Evolutionary conservation across 345 rosid genomes (phyloP).

Genomic region (Boechera divaricarpa): DNA sequence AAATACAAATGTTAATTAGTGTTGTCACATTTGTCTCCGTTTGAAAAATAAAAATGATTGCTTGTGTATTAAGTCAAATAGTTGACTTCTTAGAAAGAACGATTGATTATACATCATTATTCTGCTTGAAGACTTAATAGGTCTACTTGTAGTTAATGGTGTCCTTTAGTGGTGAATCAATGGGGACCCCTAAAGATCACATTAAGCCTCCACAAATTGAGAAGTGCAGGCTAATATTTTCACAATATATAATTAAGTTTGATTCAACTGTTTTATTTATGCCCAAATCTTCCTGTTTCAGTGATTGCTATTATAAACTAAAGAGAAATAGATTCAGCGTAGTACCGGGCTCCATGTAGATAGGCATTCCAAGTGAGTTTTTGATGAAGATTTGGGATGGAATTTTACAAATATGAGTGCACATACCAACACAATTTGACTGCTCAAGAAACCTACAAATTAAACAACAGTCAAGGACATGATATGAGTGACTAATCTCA

Average conservation of each 20-base stretch:
- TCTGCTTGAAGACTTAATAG: slow-evolving; percentile 43
- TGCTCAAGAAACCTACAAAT: slow-evolving; percentile 81
- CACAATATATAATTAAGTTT: slow-evolving; percentile 20
- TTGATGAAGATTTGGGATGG: slow-evolving; percentile 83
- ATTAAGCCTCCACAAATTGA: slow-evolving; percentile 58
- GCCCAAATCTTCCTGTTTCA: not conserved
- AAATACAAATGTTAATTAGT: slow-evolving; percentile 15
- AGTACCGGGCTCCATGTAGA: slow-evolving; percentile 90
- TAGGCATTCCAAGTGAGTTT: slow-evolving; percentile 79
- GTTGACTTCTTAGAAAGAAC: slow-evolving; percentile 27
- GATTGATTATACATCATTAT: slow-evolving; percentile 40
- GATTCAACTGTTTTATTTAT: slow-evolving; percentile 23
- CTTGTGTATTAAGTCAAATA: slow-evolving; percentile 30
- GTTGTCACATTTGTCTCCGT: slow-evolving; percentile 7
- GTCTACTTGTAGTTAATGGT: slow-evolving; percentile 59
- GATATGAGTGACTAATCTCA: not conserved
- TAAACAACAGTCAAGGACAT: slow-evolving; percentile 8
- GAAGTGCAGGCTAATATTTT: slow-evolving; percentile 63
- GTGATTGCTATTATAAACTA: slow-evolving; percentile 5
- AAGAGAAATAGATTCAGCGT: slow-evolving; percentile 31
- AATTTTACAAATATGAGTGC: slow-evolving; percentile 84
- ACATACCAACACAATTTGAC: slow-evolving; percentile 86
- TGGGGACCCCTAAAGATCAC: slow-evolving; percentile 68
- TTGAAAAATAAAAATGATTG: slow-evolving; percentile 27
- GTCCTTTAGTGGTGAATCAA: slow-evolving; percentile 58